Conservation (phyloP, 2,329 filamentous ascomycete species). For the Akanthomyces lecanii region DNA sequence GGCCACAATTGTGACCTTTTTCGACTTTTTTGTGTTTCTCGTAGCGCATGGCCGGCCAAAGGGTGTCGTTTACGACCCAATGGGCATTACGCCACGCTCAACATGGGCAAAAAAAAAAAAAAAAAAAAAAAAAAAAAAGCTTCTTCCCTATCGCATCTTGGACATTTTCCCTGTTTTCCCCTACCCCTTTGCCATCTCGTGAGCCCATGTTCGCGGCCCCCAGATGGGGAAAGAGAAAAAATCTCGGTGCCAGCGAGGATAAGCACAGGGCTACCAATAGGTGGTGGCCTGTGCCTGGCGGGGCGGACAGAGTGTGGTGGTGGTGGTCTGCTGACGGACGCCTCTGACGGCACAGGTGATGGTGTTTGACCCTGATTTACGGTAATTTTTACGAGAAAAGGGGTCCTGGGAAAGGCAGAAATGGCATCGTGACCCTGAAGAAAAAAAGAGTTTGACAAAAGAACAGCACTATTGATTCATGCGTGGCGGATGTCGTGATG, state of each 20-base stretch:
- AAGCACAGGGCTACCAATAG: neutral
- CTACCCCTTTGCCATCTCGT: no score
- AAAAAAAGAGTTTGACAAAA: neutral
- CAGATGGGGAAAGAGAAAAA: neutral
- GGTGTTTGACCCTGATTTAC: neutral
- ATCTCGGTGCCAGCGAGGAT: neutral
- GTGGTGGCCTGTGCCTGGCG: constrained; percentile 11
- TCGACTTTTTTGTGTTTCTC: neutral
- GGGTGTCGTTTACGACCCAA: no score
- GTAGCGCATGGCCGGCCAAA: no score
- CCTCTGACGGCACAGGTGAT: constrained; percentile 4
- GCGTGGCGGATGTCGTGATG: neutral
- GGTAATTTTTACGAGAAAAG: neutral
- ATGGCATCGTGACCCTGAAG: neutral
- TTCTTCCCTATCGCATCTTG: no score
- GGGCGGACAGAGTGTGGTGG: neutral
- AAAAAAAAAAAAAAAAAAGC: no score
- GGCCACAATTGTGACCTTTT: constrained; percentile 11
- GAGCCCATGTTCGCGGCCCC: neutral
- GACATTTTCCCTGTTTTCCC: no score
- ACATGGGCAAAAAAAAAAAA: no score
- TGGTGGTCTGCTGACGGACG: constrained; percentile 5
- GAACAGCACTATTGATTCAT: neutral
- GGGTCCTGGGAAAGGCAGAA: constrained; percentile 1
- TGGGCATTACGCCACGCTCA: no score